Evolutionary conservation across 164 flowering plant genomes (phyloP).

Genomic region (Stephania yunnanensis): DNA sequence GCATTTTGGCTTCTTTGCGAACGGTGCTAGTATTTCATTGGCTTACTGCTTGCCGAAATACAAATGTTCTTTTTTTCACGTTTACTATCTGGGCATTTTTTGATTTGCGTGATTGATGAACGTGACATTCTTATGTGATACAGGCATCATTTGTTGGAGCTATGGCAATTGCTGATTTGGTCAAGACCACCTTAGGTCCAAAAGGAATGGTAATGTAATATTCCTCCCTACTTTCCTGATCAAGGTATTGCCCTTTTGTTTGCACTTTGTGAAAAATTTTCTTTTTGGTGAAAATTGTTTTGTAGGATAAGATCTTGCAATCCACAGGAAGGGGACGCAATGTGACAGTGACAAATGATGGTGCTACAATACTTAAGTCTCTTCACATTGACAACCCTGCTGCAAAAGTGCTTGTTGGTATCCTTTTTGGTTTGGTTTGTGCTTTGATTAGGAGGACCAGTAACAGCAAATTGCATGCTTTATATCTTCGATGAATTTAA

Average conservation of each 20-base stretch:
- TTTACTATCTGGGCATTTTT: background rate
- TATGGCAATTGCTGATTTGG: constrained; percentile 94
- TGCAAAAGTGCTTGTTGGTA: constrained; percentile 97
- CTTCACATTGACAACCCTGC: constrained; percentile 96
- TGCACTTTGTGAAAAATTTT: background rate
- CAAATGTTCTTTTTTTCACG: no score
- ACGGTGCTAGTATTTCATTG: no score
- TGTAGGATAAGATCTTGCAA: constrained; percentile 90
- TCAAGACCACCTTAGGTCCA: constrained; percentile 93
- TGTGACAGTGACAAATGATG: constrained; percentile 96
- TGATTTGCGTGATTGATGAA: background rate
- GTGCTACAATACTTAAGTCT: constrained; percentile 93
- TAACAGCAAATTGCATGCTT: background rate
- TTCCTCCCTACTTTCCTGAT: background rate
- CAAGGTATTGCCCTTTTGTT: background rate
- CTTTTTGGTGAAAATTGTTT: constrained; percentile 8
- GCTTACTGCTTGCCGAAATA: no score
- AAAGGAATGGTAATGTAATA: constrained; percentile 78
- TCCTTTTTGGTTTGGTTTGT: constrained; percentile 33
- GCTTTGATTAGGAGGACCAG: background rate
- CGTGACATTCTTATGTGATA: background rate
- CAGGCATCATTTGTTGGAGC: constrained; percentile 97
- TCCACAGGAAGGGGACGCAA: constrained; percentile 81
- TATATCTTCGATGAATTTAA: background rate
- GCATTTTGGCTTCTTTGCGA: no score